Base-by-base conservation (phyloP, 257 asterid genomes). In the Forsythia suspensa region DNA sequence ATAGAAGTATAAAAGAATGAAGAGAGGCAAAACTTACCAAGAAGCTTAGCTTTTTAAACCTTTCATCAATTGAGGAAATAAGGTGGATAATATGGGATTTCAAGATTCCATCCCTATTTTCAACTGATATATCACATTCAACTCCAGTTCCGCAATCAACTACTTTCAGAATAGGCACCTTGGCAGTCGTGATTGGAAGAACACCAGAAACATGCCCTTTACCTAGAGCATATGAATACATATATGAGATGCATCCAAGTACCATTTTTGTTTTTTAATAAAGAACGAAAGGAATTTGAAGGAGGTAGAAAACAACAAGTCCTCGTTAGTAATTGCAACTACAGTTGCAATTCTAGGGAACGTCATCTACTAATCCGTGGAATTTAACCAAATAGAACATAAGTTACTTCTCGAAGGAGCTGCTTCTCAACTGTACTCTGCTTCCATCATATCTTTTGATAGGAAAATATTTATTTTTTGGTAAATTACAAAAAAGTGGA, bases 71-170 rank as follows among this genome's bases (percentile, higher is more conserved):
- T 77, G 94, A 82, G 70, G 96, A 86, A 86, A 93, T 89, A 42
- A 92, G 82, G 82, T 85, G 85, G 82, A 95, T 88, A 80, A 91
- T 84, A 82, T 76, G 82, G 77, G 99, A 95, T 88, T 95, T 95
- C 85, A 85, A 80, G 80, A 95, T 89, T 59, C 99, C 98, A 75
- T 95, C 99, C 87, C 92, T 83, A 82, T 93, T 95, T 88, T 92
- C 99, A 84, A 95, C 89, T 44, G 99, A 95, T 80, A 95, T 86
- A 91, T 95, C 99, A 89, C 99, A 95, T 84, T 93, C 96, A 75
- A 95, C 91, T 75, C 95, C 95, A 79, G 99, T 93, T 87, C 99
- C 98, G 76, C 91, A 88, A 82, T 95, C 99, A 80, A 93, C 88
- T 80, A 93, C 95, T 87, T 95, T 95, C 71, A 95, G 85, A 85